Base-by-base conservation (phyloP, 768 basidiomycete genomes). In the Favolaschia claudopus region DNA sequence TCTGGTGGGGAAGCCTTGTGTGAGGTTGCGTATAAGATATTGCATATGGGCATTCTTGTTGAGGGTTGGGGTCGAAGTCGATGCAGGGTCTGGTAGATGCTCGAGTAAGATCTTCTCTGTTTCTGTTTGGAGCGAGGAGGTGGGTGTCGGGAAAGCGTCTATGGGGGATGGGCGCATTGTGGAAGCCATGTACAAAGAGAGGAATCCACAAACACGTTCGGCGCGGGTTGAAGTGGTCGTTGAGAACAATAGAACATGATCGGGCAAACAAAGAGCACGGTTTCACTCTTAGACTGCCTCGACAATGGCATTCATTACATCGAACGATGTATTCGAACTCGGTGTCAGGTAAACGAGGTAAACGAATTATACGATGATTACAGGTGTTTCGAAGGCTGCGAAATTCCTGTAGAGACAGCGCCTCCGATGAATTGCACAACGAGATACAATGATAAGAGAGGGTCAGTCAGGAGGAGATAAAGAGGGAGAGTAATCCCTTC, bases 1-100 rank as follows among this genome's bases (percentile, higher is more conserved):
- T 53, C 88, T 80, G 12, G 81, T 77, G 0, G 95, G 93, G 39
- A 99, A 91, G 2, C 93, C 88, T 69, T 94, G 91, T 8, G 88
- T 69, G 50, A 94, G 81, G 60, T 89, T 85, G 24, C 88, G 81
- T 2, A 86, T 79, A 22, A 96, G 84, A 68, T 86, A 96, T 59
- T 89, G 85, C 63, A 95, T 77, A 70, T 97, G 95, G 2, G 79
- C 71, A 38, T 83, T 82, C 67, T 82, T 85, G 36, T 91, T 78
- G 5, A 96, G 77, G 3, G 72, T 67, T 0, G 82, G 76, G 19
- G 34, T 49, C 55, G 52, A 44, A 55, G 55, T 57, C 20, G 56
- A 62, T 31, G 57, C 43, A 12, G 25, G 53, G 22, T 62, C 38
- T 38, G 88, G 81, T 17, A 84, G 66, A 54, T 91, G 86, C 31